Conservation (phyloP, 176 grass and related monocot genomes). For the Tuctoria greenei region DNA sequence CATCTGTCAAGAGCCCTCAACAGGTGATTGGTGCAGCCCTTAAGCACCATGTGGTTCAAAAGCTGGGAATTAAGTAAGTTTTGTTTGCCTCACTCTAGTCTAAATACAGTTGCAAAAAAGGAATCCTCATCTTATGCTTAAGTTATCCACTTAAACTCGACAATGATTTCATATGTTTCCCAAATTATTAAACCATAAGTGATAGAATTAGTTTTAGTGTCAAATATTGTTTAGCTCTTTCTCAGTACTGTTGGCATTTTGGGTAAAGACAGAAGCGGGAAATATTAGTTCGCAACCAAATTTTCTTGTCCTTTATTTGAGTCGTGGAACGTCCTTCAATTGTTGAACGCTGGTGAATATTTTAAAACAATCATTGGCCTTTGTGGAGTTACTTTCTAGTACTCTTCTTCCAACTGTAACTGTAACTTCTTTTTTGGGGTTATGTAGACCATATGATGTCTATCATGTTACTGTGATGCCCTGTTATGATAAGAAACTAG, state of each 20-base stretch:
- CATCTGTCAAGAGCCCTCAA: conserved; percentile 97
- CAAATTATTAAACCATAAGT: conserved; percentile 10
- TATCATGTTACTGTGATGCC: conserved; percentile 99
- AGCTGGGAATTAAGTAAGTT: conserved; percentile 70
- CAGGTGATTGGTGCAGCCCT: conserved; percentile 85
- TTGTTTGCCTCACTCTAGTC: conserved; percentile 29
- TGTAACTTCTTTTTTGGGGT: background rate
- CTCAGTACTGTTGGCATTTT: background rate
- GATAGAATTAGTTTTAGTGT: background rate
- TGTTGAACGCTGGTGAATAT: background rate
- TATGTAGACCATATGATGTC: conserved; percentile 56
- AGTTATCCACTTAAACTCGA: background rate
- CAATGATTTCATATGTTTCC: background rate
- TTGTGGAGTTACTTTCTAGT: background rate
- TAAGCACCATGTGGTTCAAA: conserved; percentile 76
- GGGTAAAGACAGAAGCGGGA: no score
- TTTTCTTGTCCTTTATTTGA: background rate
- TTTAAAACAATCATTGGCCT: background rate
- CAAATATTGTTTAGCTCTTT: background rate
- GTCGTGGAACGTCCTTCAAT: background rate
- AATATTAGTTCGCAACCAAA: conserved; percentile 1
- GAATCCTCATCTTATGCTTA: background rate
- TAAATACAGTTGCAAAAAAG: background rate
- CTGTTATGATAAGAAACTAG: conserved; percentile 98
- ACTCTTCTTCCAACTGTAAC: background rate